Evolutionary conservation across 768 basidiomycete genomes (phyloP), one percentile per base, ranked within the genome.

Genomic region (Pleurotus salmoneostramineus): DNA sequence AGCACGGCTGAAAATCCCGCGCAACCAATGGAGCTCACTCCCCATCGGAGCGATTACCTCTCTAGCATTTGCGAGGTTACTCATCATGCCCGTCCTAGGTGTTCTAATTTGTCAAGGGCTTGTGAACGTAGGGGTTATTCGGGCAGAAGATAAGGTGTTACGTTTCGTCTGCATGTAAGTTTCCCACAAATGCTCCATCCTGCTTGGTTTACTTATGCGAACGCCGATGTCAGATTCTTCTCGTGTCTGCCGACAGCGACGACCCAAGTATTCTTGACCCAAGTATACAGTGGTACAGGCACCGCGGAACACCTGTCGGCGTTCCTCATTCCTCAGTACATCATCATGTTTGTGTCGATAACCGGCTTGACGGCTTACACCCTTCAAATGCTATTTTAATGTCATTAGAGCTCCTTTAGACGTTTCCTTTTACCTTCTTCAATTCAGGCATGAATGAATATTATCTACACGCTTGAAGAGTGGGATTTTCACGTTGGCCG

Each of bases 201-300:
- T 27, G 21, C 8, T 44, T 46, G 48, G 5, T 55, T 61, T 50
- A 32, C 32, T 17, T n/a, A 48, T 11, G n/a, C 32, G 31, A 52
- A 14, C 40, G n/a, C 14, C 44, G 37, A 4, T 56, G 5, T 14
- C 59, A 85, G 83, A 58, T 83, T 87, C 63, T 70, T 82, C 52
- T 81, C 84, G 2, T 84, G 83, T 60, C 71, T 85, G 10, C 86
- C 86, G 0, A 82, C 84, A 0, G 82, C 83, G 0, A 84, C 84
- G 6, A 77, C 77, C 3, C 84, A 86, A 79, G 85, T 88, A 0
- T 80, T 78, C 57, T 69, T 88, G 37, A 87, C 85, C 1, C 85
- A 89, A 63, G 79, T 85, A 6, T 82, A 85, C 63, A 87, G 84
- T 47, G 84, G 82, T 2, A 85, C 83, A 1, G 87, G 88, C 31